Evolutionary conservation across 805 yeast genomes (phyloP).

Genomic region (Starmerella etchellsii): DNA sequence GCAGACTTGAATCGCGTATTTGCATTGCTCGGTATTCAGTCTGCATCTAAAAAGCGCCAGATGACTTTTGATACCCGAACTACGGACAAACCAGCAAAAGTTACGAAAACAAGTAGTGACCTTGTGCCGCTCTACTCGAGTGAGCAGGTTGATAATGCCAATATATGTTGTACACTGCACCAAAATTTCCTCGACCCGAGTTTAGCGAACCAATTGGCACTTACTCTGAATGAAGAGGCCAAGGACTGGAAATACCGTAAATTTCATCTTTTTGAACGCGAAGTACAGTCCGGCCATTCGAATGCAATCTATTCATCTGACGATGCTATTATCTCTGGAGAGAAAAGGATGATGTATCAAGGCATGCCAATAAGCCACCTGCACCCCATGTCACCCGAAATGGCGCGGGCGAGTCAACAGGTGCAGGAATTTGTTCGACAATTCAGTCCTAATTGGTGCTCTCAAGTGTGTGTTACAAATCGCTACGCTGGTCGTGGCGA

Average conservation of each 20-base stretch:
- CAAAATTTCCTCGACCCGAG: conserved; percentile 40
- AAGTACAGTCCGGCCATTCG: conserved; percentile 46
- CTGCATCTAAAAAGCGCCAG: conserved; percentile 11
- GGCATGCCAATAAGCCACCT: conserved; percentile 27
- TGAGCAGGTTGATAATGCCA: conserved; percentile 34
- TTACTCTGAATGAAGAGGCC: conserved; percentile 33
- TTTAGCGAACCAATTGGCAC: conserved; percentile 36
- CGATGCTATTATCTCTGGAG: conserved; percentile 12
- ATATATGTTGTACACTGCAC: conserved; percentile 39
- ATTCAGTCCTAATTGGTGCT: conserved; percentile 36
- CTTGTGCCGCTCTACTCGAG: conserved; percentile 35
- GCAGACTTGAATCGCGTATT: conserved; percentile 39
- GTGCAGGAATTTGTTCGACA: conserved; percentile 33
- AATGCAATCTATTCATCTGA: conserved; percentile 31
- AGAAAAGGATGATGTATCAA: conserved; percentile 25
- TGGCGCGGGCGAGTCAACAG: conserved; percentile 32
- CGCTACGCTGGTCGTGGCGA: conserved; percentile 38
- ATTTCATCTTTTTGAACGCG: conserved; percentile 52
- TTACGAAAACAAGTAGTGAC: conserved; percentile 5
- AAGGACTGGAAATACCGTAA: conserved; percentile 32
- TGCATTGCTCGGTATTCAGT: conserved; percentile 28
- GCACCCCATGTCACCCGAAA: conserved; percentile 30
- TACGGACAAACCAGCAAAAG: conserved; percentile 6
- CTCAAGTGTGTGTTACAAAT: conserved; percentile 45
- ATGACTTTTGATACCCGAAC: conserved; percentile 12